phyloP scores from a whole-genome alignment of 352 stramenopile genomes.

The Globisporangium nodosum region DNA sequence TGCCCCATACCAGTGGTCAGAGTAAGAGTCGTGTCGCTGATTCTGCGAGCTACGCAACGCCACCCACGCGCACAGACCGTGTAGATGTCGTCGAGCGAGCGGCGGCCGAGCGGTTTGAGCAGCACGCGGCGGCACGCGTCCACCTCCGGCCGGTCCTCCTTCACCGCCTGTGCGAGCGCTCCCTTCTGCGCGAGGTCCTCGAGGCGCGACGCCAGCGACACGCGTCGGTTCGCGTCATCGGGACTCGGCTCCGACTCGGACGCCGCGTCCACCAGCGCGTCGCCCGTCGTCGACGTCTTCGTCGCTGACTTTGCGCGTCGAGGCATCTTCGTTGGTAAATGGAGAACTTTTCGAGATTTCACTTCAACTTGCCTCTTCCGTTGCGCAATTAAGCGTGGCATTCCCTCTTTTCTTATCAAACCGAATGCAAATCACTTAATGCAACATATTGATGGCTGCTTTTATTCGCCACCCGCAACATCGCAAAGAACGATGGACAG shows the following conservation, averaged over 20 bases:
- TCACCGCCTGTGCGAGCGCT: slow-evolving; percentile 34
- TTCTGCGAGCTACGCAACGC: neutral
- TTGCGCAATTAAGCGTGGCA: neutral
- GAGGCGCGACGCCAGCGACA: slow-evolving; percentile 44
- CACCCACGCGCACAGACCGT: slow-evolving; percentile 23
- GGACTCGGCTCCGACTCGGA: neutral
- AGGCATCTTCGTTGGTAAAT: too few relatives aligned
- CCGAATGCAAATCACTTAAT: neutral
- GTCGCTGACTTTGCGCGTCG: neutral
- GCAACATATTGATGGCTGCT: neutral
- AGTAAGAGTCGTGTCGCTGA: neutral
- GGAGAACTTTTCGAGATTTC: neutral
- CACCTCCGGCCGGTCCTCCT: slow-evolving; percentile 45
- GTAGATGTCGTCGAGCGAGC: slow-evolving; percentile 71
- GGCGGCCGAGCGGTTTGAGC: slow-evolving; percentile 37
- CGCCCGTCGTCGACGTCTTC: neutral
- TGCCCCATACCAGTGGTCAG: slow-evolving; percentile 7
- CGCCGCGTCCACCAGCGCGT: neutral
- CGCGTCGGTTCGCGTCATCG: slow-evolving; percentile 15
- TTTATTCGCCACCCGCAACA: neutral
- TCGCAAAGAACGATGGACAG: slow-evolving; percentile 7
- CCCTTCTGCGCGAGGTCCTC: slow-evolving; percentile 32
- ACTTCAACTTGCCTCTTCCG: neutral
- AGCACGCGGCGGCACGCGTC: slow-evolving; percentile 48
- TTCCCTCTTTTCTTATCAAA: neutral